A percentile compares a stretch with the other conserved stretches of the same genome.
phyloP scores from a whole-genome alignment of 306 rosid species.

The Castanea sativa region DNA sequence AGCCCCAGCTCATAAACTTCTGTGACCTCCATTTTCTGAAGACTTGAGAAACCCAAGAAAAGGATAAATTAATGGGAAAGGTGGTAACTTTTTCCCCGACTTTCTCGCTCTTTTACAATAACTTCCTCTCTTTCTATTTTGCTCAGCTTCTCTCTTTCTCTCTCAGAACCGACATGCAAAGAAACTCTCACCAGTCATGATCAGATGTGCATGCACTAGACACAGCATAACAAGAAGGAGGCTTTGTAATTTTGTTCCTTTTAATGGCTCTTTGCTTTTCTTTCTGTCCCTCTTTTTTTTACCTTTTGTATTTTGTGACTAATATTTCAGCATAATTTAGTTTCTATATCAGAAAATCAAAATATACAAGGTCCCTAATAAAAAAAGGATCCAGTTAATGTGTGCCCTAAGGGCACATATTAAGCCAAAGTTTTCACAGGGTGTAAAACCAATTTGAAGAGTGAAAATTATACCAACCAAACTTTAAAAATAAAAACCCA shows the following conservation, averaged over 20 bases:
- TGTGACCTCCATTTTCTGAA: neutral
- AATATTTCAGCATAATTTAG: conserved; percentile 21
- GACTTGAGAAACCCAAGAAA: neutral
- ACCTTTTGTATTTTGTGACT: neutral
- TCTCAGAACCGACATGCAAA: conserved; percentile 43
- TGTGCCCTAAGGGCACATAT: no score
- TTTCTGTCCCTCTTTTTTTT: conserved; percentile 13
- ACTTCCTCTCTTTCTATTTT: neutral
- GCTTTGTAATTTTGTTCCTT: conserved; percentile 52
- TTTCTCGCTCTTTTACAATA: conserved; percentile 30
- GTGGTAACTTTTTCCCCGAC: conserved; percentile 46
- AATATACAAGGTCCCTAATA: neutral
- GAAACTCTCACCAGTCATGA: conserved; percentile 51
- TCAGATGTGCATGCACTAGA: conserved; percentile 53
- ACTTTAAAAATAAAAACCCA: neutral
- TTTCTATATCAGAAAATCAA: neutral
- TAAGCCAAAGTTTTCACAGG: neutral
- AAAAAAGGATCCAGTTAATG: no score
- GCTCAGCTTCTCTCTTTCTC: conserved; percentile 7
- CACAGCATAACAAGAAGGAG: conserved; percentile 34
- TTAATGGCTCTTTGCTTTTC: conserved; percentile 35
- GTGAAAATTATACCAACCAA: no score
- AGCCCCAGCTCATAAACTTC: neutral
- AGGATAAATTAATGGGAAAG: neutral
- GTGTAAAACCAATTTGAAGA: no score